Percentiles rank a stretch among this genome's conserved stretches.
Evolutionary conservation across 306 rosid genomes (phyloP).

Genomic region (Prunus salicina): DNA sequence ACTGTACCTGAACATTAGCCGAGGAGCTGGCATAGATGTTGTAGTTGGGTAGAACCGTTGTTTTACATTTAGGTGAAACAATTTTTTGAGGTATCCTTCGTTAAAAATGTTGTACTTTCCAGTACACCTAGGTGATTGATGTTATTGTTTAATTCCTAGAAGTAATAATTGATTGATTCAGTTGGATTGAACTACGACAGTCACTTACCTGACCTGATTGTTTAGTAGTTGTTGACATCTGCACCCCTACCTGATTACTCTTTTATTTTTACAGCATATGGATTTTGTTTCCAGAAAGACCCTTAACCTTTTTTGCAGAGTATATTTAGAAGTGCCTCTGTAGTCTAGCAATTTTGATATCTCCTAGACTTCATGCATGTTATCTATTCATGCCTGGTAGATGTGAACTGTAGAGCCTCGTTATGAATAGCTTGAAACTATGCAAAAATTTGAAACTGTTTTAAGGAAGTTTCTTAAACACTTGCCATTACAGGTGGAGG

Average conservation of each 20-base stretch:
- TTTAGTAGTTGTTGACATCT: neutral
- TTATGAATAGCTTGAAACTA: neutral
- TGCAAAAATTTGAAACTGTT: neutral
- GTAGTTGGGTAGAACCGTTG: neutral
- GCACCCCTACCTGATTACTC: neutral
- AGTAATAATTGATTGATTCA: neutral
- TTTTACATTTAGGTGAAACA: neutral
- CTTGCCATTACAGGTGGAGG: constrained; percentile 63
- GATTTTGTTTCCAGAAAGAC: neutral
- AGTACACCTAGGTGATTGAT: neutral
- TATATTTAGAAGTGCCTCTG: neutral
- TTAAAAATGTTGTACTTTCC: neutral
- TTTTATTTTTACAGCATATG: neutral
- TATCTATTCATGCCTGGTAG: neutral
- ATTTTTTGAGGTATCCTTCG: neutral
- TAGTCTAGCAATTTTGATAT: neutral
- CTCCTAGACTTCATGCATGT: neutral
- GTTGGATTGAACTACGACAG: neutral
- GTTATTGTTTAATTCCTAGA: neutral
- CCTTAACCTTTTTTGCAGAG: no score
- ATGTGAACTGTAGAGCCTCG: neutral
- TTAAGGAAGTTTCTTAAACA: constrained; percentile 23
- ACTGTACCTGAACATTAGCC: neutral
- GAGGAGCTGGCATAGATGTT: neutral
- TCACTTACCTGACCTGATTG: neutral